Conservation (phyloP, 164 flowering plant genomes). For the Chimonanthus praecox region DNA sequence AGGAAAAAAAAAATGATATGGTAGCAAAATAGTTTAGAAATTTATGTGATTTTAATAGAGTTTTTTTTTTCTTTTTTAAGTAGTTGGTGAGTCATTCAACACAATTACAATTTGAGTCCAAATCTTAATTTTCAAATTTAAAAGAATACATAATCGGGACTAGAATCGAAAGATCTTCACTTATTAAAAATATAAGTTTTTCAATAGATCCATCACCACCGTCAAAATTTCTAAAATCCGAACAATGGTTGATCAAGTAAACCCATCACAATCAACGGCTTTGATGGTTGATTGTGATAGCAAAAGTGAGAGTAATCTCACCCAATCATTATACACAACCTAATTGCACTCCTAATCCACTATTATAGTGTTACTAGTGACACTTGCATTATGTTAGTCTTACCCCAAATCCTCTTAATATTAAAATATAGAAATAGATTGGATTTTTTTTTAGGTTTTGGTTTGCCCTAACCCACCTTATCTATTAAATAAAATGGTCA, state of each 20-base stretch:
- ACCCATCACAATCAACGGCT: background rate
- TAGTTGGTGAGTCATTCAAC: no score
- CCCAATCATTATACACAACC: background rate
- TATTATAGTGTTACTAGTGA: background rate
- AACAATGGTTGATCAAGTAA: background rate
- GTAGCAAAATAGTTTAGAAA: no score
- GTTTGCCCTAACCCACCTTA: background rate
- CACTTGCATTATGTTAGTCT: background rate
- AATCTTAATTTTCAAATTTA: no score
- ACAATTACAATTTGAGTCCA: no score
- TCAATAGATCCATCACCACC: background rate
- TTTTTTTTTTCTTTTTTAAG: no score
- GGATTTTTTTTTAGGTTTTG: background rate
- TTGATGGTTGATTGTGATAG: no score
- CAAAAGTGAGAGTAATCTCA: background rate
- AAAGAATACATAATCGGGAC: no score
- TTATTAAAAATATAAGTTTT: no score
- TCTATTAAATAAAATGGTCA: background rate
- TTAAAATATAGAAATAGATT: no score
- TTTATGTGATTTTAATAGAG: no score
- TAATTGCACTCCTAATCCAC: background rate
- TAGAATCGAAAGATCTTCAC: no score
- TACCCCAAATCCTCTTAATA: background rate
- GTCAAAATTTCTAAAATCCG: background rate
- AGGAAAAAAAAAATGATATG: no score